Evolutionary conservation across 2,329 filamentous ascomycete species (phyloP), one percentile per base, ranked within the genome.

Genomic region (Chaetothyriales sp.): DNA sequence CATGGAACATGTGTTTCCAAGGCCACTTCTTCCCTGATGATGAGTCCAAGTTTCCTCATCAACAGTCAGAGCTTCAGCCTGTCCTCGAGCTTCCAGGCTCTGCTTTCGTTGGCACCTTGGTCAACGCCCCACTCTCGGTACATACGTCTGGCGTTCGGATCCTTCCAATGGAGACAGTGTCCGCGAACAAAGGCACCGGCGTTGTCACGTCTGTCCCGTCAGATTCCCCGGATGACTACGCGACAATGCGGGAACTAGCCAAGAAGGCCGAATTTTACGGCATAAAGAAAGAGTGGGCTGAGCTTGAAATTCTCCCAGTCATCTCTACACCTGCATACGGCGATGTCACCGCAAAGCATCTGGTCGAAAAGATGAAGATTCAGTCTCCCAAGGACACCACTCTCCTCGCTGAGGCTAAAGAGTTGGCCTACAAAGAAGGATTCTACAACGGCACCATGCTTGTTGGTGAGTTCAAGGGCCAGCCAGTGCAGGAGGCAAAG

Each of bases 251-350:
- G 45, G 92, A 98, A 57, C 77, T 98, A 53, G 79, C 80, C 42
- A 96, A 96, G 76, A 98, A 98, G 74, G 79, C 90, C 0, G 90
- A 94, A 6, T 96, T 86, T 73, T 95, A 98, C 68, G 84, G 85
- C 48, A 96, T 98, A 65, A 78, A 95, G 72, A 92, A 93, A 70
- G 88, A 95, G 66, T 98, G 92, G 92, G 88, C 85, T 2, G 85
- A 94, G 64, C 73, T 90, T 50, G 86, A 95, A 57, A 90, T 95
- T 51, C 65, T 87, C 54, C 87, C 92, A 49, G 84, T 98, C 60
- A 93, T 95, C 57, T 76, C 87, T 52, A 96, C 92, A 0, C 89
- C 90, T 0, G 80, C 79, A 1, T 95, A 90, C 62, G 88, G 87
- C 49, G 83, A 95, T 60, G 74, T 94, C 53, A 84, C 84, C 47